Evolutionary conservation across 345 rosid genomes (phyloP).

Genomic region (Turritis glabra): DNA sequence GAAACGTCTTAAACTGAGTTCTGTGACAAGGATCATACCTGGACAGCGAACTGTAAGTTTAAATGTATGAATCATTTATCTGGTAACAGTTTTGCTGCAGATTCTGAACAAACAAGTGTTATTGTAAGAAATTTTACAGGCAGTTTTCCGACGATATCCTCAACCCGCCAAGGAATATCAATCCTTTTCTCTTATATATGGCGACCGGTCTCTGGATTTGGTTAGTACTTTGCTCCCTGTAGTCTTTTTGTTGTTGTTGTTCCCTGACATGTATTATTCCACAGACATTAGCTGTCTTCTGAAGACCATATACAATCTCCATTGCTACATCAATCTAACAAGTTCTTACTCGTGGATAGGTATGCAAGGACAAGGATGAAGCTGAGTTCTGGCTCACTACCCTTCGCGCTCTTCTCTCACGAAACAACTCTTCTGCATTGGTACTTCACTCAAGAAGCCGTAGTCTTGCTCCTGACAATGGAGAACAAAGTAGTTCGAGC

Average conservation of each 20-base stretch:
- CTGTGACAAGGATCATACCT: conserved; percentile 69
- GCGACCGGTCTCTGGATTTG: conserved; percentile 72
- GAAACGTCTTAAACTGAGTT: conserved; percentile 59
- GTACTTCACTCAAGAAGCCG: conserved; percentile 39
- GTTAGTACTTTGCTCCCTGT: conserved; percentile 40
- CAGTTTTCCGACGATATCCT: conserved; percentile 66
- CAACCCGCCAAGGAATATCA: conserved; percentile 80
- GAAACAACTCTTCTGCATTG: conserved; percentile 35
- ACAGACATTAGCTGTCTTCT: background rate
- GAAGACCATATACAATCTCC: background rate
- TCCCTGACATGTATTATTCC: background rate
- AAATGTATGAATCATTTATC: conserved; percentile 11
- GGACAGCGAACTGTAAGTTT: conserved; percentile 83
- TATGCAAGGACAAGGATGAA: conserved; percentile 50
- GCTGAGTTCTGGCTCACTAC: conserved; percentile 49
- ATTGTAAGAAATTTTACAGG: conserved; percentile 49
- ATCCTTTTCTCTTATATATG: conserved; percentile 78
- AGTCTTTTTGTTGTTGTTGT: background rate
- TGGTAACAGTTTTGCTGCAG: background rate
- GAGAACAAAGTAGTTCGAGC: conserved; percentile 27
- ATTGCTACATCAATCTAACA: too few species aligned
- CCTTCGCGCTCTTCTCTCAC: conserved; percentile 38
- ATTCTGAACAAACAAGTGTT: conserved; percentile 8
- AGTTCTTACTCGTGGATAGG: conserved; percentile 37
- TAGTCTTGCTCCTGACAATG: conserved; percentile 30